Conservation (phyloP, 352 stramenopile species). For the Ophiocytium majus region DNA sequence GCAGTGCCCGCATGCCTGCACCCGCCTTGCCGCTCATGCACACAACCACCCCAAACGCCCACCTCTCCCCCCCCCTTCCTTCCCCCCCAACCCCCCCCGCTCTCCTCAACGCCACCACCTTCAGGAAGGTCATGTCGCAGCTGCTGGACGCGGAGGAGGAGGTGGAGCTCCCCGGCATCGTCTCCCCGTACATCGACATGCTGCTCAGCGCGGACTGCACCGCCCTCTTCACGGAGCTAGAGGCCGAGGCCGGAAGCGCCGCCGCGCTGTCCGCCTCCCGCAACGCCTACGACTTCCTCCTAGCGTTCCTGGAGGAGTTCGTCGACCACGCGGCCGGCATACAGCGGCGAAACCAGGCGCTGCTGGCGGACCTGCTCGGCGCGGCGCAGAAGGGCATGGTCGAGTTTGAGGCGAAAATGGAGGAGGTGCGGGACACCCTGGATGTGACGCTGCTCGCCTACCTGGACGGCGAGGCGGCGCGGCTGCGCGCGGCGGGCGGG, state of each 20-base stretch:
- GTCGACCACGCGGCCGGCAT: conserved; percentile 34
- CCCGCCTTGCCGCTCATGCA: no score
- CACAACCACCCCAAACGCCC: no score
- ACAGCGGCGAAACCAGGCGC: conserved; percentile 37
- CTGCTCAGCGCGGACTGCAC: conserved; percentile 41
- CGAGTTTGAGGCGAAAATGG: conserved; percentile 45
- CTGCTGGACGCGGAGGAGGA: conserved; percentile 47
- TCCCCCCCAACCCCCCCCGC: no score
- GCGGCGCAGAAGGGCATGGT: conserved; percentile 29
- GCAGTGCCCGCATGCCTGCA: no score
- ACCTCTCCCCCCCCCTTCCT: no score
- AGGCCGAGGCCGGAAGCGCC: not conserved
- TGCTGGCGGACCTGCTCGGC: conserved; percentile 44
- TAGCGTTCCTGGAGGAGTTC: conserved; percentile 51
- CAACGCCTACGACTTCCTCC: conserved; percentile 54
- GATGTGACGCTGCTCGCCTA: conserved; percentile 27
- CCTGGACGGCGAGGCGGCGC: conserved; percentile 38
- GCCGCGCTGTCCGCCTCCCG: conserved; percentile 23
- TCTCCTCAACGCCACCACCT: not conserved
- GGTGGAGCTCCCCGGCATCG: conserved; percentile 41
- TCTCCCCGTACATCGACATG: conserved; percentile 37
- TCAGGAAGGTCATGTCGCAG: conserved; percentile 34
- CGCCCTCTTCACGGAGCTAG: conserved; percentile 37
- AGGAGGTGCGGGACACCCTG: not conserved
- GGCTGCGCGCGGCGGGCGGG: conserved; percentile 24